Evolutionary conservation across 441 rosid genomes (phyloP), one percentile per base, ranked within the genome.

Genomic region (Euphorbia celastroides): DNA sequence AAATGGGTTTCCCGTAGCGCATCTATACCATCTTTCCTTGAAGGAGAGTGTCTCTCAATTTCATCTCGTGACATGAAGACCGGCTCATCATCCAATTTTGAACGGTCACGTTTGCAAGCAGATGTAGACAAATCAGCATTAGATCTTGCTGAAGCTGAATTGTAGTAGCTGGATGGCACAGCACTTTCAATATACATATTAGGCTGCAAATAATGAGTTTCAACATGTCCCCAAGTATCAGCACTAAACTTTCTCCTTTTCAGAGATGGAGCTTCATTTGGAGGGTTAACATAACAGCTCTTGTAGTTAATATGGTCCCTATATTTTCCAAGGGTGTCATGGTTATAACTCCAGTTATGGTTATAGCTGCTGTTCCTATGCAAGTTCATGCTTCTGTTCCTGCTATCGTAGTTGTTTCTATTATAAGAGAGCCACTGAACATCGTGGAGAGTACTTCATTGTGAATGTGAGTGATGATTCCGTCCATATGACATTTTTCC

Each of bases 11-110:
- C 96, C 0, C 87, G 82, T 20, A 79, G 62, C 2, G 79, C 87
- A 80, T 86, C 92, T 34, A 88, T 88, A 16, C 96, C 96, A 74
- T 88, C 96, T 79, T 83, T 88, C 71, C 90, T 83, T 31, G 96
- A 88, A 8, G 96, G 96, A 2, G 96, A 88, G 76, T 51, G 69
- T 75, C 83, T 82, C 70, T 88, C 96, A 65, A 88, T 88, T 74
- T 85, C 90, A 71, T 84, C 86, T 80, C 83, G 82, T 5, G 96
- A 86, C 87, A 88, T 72, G 71, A 86, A 88, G 2, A 77, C 54
- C 13, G 82, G 81, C 62, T 81, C 90, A 50, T 84, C 92, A 65
- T 84, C 96, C 75, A 83, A 66, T 44, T 74, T 75, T 60, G 89
- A 75, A 19, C 87, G 80, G 54, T 80, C 86, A 70, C 84, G 86